Evolutionary conservation across 2,329 filamentous ascomycete genomes (phyloP).

Genomic region (Hymenoscyphus fructigenus): DNA sequence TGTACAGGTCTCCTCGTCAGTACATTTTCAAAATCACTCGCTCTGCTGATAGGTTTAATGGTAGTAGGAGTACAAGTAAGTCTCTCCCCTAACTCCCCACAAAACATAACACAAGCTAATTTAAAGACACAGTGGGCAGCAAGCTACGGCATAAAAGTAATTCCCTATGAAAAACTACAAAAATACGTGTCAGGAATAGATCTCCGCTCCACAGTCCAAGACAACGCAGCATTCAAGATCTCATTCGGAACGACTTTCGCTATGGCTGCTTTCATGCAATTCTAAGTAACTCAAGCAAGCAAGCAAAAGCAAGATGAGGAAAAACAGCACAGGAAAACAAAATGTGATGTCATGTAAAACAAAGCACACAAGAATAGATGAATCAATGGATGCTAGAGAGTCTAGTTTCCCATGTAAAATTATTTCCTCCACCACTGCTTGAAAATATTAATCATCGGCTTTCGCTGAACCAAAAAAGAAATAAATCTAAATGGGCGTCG

Average conservation of each 20-base stretch:
- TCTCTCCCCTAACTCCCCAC: not conserved
- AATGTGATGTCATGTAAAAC: no score
- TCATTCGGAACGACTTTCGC: conserved; percentile 74
- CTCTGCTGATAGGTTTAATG: conserved; percentile 63
- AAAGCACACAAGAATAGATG: no score
- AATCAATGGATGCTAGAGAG: no score
- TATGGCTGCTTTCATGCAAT: conserved; percentile 62
- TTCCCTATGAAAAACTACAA: conserved; percentile 42
- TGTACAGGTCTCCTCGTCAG: conserved; percentile 54
- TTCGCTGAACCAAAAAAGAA: not conserved
- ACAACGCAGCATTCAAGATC: conserved; percentile 41
- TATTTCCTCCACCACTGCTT: no score
- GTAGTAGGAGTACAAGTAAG: conserved; percentile 49
- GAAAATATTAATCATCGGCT: no score
- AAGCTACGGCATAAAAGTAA: conserved; percentile 49
- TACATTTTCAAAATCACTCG: conserved; percentile 69
- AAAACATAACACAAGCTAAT: conserved; percentile 10
- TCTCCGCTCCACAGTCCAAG: conserved; percentile 41
- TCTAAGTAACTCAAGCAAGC: conserved; percentile 39
- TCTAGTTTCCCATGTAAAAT: conserved; percentile 3
- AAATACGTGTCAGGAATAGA: conserved; percentile 50
- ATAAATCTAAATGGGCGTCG: conserved; percentile 49
- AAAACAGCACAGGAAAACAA: not conserved
- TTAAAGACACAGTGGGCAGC: conserved; percentile 45
- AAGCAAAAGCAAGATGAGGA: not conserved